Evolutionary conservation across 2,329 filamentous ascomycete genomes (phyloP), one percentile per base, ranked within the genome.

Genomic region (Colletotrichum plurivorum): DNA sequence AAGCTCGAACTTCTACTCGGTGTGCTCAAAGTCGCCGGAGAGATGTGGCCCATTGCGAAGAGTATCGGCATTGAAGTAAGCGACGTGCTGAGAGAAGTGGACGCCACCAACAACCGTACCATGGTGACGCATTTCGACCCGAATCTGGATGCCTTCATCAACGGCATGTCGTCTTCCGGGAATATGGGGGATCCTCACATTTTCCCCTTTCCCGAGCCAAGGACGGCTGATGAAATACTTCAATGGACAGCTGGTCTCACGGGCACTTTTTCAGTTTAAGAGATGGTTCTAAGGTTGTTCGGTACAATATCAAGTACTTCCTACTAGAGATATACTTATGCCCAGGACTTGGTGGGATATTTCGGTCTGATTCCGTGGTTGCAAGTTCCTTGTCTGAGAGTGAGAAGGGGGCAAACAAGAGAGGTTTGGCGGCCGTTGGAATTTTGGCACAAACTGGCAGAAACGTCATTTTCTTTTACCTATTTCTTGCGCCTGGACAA

Each of bases 41-140:
- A 79, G 52, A 77, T 75, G 46, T 79, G 77, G 74, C 72, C 75
- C 1, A 69, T 82, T 22, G 79, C 80, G 5, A 78, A 74, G 54
- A 76, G 75, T 20, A 58, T 68, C 36, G 64, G 67, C 9, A 63
- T 46, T 13, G 67, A 70, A 39, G 46, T 70, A 1, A 69, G 39
- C 36, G 46, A 67, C 10, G 43, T 70, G 25, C 18, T 70, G 31
- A 63, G 57, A 39, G 46, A 67, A 13, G 6, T 54, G 7, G 59
- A 68, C 31, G 31, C 18, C 5, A 27, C 57, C 5, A 12, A 25
- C 13, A 39, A 59, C 15, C 43, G 64, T 25, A 58, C 7, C 22
- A 48, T 20, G 22, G 25, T 39, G n/a, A 15, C 43, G 13, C 52
- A 43, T 6, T 51, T 58, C 13, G 46, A 68, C 12, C 39, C 63